Evolutionary conservation across 1,284 basidiomycete species (phyloP).

Genomic region (Pseudozyma sp.): DNA sequence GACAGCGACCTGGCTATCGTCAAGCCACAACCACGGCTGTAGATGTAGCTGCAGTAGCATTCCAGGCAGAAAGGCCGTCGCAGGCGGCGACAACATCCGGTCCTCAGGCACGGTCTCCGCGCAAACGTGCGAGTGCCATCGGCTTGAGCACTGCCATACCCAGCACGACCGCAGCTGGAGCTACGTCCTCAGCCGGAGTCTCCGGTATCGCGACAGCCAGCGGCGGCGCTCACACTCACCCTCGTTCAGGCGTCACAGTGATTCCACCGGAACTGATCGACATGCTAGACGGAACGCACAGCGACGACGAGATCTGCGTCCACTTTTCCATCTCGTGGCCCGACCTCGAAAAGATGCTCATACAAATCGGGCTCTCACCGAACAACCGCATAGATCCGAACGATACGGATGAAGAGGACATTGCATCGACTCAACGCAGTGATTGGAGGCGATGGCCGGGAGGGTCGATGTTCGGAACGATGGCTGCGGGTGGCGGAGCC

Average conservation of each 20-base stretch:
- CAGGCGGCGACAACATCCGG: neutral
- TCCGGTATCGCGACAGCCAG: constrained; percentile 12
- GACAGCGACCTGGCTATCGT: constrained; percentile 31
- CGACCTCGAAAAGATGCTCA: constrained; percentile 80
- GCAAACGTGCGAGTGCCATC: constrained; percentile 32
- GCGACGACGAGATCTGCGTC: constrained; percentile 89
- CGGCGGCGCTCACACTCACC: constrained; percentile 13
- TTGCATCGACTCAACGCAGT: constrained; percentile 18
- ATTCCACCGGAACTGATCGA: constrained; percentile 73
- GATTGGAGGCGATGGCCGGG: constrained; percentile 31
- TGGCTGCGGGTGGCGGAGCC: constrained; percentile 9
- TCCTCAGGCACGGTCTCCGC: constrained; percentile 20
- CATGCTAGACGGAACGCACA: constrained; percentile 85
- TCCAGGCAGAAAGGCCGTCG: constrained; percentile 28
- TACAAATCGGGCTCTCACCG: constrained; percentile 35
- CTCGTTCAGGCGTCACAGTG: neutral
- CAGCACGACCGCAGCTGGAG: constrained; percentile 1
- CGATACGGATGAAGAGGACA: constrained; percentile 42
- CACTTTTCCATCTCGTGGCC: constrained; percentile 85
- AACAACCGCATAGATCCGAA: neutral
- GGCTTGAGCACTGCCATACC: constrained; percentile 23
- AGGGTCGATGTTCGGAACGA: constrained; percentile 9
- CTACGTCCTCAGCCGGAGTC: neutral
- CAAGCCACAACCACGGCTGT: constrained; percentile 60
- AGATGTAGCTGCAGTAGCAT: constrained; percentile 59